Evolutionary conservation across 257 asterid species (phyloP).

Genomic region (Lavandula angustifolia): DNA sequence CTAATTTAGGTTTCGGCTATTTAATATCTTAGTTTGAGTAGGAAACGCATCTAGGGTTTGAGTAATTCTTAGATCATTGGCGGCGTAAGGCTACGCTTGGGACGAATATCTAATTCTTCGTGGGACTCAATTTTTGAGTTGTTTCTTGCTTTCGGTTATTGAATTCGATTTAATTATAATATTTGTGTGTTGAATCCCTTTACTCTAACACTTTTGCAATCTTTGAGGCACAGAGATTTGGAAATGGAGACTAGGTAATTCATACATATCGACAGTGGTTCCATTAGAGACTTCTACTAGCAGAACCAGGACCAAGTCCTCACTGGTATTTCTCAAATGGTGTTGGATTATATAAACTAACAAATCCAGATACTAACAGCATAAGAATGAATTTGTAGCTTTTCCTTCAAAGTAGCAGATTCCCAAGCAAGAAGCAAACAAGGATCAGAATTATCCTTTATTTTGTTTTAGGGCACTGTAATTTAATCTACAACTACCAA

Average conservation of each 20-base stretch:
- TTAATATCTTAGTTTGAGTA: too few species aligned
- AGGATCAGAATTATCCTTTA: not conserved
- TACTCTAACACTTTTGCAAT: too few species aligned
- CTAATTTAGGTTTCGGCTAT: too few species aligned
- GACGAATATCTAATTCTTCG: too few species aligned
- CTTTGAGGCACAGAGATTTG: conserved; percentile 11
- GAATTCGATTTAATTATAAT: too few species aligned
- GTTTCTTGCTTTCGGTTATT: too few species aligned
- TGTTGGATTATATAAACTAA: not conserved
- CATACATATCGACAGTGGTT: not conserved
- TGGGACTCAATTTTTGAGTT: too few species aligned
- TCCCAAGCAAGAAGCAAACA: conserved; percentile 13
- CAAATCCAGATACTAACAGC: not conserved
- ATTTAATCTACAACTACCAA: conserved; percentile 6
- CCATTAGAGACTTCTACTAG: not conserved
- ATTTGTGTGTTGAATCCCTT: too few species aligned
- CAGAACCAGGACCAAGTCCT: conserved; percentile 5
- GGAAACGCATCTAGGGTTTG: too few species aligned
- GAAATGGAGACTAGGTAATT: not conserved
- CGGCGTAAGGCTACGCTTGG: too few species aligned
- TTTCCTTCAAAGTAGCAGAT: not conserved
- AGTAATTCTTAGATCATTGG: too few species aligned
- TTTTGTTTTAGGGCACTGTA: not conserved
- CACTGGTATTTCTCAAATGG: conserved; percentile 7
- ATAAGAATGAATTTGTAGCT: not conserved